These are phyloP conservation scores for Penicillium paneum DNA, from an alignment of 2,329 filamentous ascomycete genomes.

Conservation along the genomic window DNA sequence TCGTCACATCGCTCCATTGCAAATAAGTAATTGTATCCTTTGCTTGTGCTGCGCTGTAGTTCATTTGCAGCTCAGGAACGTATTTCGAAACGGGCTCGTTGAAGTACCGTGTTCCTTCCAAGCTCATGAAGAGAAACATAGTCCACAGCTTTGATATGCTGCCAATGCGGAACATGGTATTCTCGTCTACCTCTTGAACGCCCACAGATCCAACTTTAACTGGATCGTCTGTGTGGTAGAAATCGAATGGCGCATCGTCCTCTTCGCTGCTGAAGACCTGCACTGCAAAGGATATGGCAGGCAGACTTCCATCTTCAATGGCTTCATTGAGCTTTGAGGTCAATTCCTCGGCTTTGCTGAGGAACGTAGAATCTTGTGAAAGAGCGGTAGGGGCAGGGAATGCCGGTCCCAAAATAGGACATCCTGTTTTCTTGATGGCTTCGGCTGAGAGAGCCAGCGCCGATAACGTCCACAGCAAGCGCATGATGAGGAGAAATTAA, in stretches of 20 bases:
- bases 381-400: conserved; percentile 9
- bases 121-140: conserved; percentile 35
- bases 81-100: conserved; percentile 24
- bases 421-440: not conserved
- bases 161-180: conserved; percentile 46
- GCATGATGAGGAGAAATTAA: not conserved
- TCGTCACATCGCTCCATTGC: conserved; percentile 29
- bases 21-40: conserved; percentile 7
- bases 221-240: conserved; percentile 36
- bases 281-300: conserved; percentile 38
- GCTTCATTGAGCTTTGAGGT: conserved; percentile 1
- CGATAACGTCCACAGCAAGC: not conserved
- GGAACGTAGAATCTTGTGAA: not conserved
- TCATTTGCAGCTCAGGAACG: conserved; percentile 22
- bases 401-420: conserved; percentile 6
- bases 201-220: conserved; percentile 29
- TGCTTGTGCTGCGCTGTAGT: not conserved
- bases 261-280: conserved; percentile 40
- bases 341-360: not conserved
- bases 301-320: not conserved
- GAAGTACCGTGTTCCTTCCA: conserved; percentile 19
- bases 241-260: conserved; percentile 17
- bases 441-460: not conserved
- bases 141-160: conserved; percentile 47
- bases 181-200: conserved; percentile 35